Evolutionary conservation across 1,284 basidiomycete genomes (phyloP), one percentile per base, ranked within the genome.

Genomic region (Athelia psychrophila): DNA sequence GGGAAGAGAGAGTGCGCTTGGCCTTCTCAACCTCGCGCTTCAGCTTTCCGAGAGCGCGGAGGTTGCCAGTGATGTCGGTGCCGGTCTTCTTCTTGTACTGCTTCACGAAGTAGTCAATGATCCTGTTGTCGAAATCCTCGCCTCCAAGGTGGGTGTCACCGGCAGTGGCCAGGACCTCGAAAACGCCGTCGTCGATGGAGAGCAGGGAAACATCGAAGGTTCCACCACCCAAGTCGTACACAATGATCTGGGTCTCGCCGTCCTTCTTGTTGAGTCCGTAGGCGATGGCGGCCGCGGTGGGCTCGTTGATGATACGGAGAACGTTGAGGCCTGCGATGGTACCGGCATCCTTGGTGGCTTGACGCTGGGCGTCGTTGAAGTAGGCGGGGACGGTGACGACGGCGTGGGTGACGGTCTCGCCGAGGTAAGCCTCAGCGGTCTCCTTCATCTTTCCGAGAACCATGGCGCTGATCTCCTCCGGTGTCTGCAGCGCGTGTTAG

Each of bases 121-220:
- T 83, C 51, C 93, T 89, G 82, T 98, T 96, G 75, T 98, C 95
- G 70, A 98, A 98, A 77, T 98, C 96, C 77, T 98, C 96, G 75
- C 96, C 96, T 81, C 96, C 96, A 58, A 98, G 89, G 72, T 98
- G 96, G 57, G 96, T 98, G 77, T 99, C 95, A 82, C 95, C 95
- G 56, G 95, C 95, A 54, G 95, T 98, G 51, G 96, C 94, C 63
- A 97, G 77, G 53, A 98, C 96, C 74, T 98, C 96, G 65, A 99
- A 99, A 69, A 98, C 94, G 68, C 95, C 96, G 62, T 96, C 94
- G 69, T 98, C 94, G 72, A 98, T 98, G 49, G 94, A 94, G 36
- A 98, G 84, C 55, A 98, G 91, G 56, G 95, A 98, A 40, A 98
- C 95, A 84, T 98, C 96, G 77, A 98, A 98, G 50, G 95, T 98